Evolutionary conservation across 305 asterid genomes (phyloP).

Genomic region (Lippia alba): DNA sequence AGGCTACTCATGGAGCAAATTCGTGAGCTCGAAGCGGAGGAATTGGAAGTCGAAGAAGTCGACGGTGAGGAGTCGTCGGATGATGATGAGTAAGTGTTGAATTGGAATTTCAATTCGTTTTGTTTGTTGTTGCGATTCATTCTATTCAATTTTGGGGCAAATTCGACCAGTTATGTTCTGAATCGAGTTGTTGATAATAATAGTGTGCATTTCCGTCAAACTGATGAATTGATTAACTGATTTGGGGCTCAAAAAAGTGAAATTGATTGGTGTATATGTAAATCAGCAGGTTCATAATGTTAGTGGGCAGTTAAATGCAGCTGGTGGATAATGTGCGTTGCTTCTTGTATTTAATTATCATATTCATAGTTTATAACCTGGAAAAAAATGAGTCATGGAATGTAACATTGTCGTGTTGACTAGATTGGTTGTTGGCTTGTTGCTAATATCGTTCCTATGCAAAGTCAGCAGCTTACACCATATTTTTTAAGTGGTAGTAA

Average conservation of each 20-base stretch:
- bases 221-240: not conserved
- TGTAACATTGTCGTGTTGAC: too few relatives aligned
- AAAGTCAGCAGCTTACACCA: too few relatives aligned
- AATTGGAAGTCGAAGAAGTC: constrained; percentile 81
- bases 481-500: too few relatives aligned
- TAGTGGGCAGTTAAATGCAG: constrained; percentile 16
- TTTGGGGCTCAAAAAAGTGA: not conserved
- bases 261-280: not conserved
- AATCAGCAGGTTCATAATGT: not conserved
- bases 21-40: constrained; percentile 78
- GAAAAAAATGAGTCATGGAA: not conserved
- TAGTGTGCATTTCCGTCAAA: not conserved
- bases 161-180: constrained; percentile 17
- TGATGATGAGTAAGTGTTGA: constrained; percentile 51
- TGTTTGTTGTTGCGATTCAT: not conserved
- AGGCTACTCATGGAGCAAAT: constrained; percentile 80
- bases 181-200: constrained; percentile 4
- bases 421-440: too few relatives aligned
- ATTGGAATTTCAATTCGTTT: not conserved
- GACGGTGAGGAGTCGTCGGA: constrained; percentile 64
- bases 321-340: constrained; percentile 16
- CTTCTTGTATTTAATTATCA: constrained; percentile 19
- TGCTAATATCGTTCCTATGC: too few relatives aligned
- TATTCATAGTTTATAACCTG: not conserved
- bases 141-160: not conserved